These are phyloP conservation scores for Zymoseptoria passerinii DNA, from an alignment of 2,329 filamentous ascomycete genomes.

Conservation along the genomic window DNA sequence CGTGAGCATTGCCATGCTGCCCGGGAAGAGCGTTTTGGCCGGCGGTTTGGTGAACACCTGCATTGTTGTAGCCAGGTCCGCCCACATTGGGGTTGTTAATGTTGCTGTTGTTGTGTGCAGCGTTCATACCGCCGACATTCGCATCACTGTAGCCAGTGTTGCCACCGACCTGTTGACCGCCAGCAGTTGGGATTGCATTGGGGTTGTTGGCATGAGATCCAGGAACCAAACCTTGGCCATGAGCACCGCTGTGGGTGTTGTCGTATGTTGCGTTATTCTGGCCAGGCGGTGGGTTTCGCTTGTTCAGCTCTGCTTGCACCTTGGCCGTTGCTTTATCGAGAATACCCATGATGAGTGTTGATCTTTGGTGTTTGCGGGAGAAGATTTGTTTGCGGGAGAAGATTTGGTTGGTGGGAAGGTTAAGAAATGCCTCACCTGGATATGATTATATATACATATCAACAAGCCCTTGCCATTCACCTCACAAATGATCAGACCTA, in stretches of 20 bases:
- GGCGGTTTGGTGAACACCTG: constrained; percentile 4
- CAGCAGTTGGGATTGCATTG: constrained; percentile 23
- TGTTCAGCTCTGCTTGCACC: neutral
- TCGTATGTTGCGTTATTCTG: neutral
- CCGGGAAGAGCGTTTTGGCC: constrained; percentile 5
- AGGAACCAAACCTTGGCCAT: constrained; percentile 6
- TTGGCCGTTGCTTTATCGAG: neutral
- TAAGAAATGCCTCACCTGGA: neutral
- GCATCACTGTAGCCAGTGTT: neutral
- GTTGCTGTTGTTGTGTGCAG: neutral
- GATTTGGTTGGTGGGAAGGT: neutral
- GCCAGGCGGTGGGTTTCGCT: neutral
- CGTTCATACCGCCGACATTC: constrained; percentile 4
- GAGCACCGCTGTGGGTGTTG: neutral
- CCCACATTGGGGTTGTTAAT: neutral
- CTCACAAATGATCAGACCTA: neutral
- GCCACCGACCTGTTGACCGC: constrained; percentile 18
- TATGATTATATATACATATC: neutral
- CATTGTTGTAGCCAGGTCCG: constrained; percentile 6
- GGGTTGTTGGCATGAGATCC: constrained; percentile 18
- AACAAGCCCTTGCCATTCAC: neutral
- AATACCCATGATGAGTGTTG: neutral
- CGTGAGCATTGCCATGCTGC: constrained; percentile 7
- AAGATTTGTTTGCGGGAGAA: neutral
- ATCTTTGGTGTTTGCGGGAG: neutral